Evolutionary conservation across 768 basidiomycete genomes (phyloP).

Genomic region (Boletus sp.): DNA sequence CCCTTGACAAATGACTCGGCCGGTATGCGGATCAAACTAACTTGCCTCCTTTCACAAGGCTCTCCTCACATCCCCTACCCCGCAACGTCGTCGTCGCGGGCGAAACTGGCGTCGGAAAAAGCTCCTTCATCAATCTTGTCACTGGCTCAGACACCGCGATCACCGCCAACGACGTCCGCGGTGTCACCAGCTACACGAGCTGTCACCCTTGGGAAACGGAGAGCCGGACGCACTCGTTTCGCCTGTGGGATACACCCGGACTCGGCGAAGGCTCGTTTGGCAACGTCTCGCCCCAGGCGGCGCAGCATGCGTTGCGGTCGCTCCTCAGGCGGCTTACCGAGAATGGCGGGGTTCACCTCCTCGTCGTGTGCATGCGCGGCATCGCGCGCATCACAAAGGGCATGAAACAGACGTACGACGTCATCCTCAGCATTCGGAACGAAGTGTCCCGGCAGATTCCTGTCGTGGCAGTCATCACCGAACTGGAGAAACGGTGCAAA

Average conservation of each 20-base stretch:
- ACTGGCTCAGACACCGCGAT: slow-evolving; percentile 11
- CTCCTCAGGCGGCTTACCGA: slow-evolving; percentile 20
- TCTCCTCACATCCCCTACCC: slow-evolving; percentile 1
- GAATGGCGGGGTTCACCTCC: slow-evolving; percentile 25
- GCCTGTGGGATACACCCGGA: slow-evolving; percentile 27
- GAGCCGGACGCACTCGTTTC: slow-evolving; percentile 19
- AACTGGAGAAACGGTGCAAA: slow-evolving; percentile 20
- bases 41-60: not conserved
- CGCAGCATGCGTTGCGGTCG: slow-evolving; percentile 17
- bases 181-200: slow-evolving; percentile 17
- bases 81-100: slow-evolving; percentile 25
- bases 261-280: slow-evolving; percentile 24
- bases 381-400: slow-evolving; percentile 15
- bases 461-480: slow-evolving; percentile 25
- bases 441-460: slow-evolving; percentile 18
- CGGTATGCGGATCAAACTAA: not conserved
- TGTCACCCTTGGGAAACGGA: slow-evolving; percentile 23
- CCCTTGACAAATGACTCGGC: not conserved
- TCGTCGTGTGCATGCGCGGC: slow-evolving; percentile 27
- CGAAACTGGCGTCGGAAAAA: slow-evolving; percentile 28
- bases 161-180: slow-evolving; percentile 22
- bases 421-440: slow-evolving; percentile 18
- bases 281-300: slow-evolving; percentile 20
- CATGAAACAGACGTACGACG: slow-evolving; percentile 22
- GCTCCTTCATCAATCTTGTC: slow-evolving; percentile 27